Evolutionary conservation across 2,329 filamentous ascomycete genomes (phyloP).

Genomic region (Trichophyton schoenleinii): DNA sequence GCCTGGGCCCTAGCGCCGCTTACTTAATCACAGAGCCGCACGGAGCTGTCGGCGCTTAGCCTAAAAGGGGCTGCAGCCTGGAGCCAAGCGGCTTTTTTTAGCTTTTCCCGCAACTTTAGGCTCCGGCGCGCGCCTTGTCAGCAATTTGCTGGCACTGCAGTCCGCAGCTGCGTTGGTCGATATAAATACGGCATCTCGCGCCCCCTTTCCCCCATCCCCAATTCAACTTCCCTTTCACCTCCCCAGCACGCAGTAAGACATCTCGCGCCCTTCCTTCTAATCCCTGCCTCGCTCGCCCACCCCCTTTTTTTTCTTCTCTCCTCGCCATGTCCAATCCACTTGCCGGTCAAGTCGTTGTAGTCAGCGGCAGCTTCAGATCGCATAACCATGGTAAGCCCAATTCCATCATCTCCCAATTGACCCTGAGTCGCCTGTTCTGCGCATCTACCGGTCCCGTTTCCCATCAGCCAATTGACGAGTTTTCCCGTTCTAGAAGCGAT

Average conservation of each 20-base stretch:
- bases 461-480: not conserved
- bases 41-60: conserved; percentile 1
- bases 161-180: not conserved
- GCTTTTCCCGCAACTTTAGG: not conserved
- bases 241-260: not conserved
- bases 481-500: conserved; percentile 18
- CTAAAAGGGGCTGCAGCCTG: conserved; percentile 3
- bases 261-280: no score
- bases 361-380: conserved; percentile 49
- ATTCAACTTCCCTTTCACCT: not conserved
- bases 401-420: not conserved
- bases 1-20: not conserved
- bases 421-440: not conserved
- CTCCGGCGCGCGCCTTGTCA: not conserved
- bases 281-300: no score
- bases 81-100: not conserved
- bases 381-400: conserved; percentile 37
- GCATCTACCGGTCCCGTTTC: not conserved
- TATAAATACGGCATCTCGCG: not conserved
- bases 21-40: not conserved
- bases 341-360: conserved; percentile 34
- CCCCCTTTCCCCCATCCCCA: not conserved
- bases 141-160: not conserved
- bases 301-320: not conserved
- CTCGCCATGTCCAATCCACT: conserved; percentile 20